Percentiles rank a stretch among this genome's conserved stretches.
Evolutionary conservation across 116 monocot species (phyloP).

Genomic region (Iris pallida): DNA sequence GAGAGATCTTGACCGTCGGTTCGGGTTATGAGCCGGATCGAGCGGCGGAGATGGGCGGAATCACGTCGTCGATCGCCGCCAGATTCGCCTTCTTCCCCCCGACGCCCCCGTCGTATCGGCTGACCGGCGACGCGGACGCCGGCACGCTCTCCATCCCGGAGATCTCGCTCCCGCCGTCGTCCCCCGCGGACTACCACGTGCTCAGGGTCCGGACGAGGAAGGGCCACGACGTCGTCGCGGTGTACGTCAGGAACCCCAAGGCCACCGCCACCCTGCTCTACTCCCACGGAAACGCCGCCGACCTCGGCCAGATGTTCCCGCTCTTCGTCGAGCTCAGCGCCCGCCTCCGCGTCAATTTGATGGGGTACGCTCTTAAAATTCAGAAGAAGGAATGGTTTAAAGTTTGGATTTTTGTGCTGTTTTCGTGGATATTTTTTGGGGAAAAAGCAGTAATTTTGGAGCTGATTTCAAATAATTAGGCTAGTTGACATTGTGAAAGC

Average conservation of each 20-base stretch:
- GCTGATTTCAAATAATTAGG: neutral
- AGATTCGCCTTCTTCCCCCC: slow-evolving; percentile 84
- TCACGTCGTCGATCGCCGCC: slow-evolving; percentile 83
- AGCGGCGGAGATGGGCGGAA: slow-evolving; percentile 58
- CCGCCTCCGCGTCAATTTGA: slow-evolving; percentile 65
- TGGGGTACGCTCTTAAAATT: slow-evolving; percentile 36
- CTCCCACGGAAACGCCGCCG: slow-evolving; percentile 61
- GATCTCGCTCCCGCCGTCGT: slow-evolving; percentile 28
- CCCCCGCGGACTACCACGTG: slow-evolving; percentile 42
- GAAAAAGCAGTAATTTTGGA: neutral
- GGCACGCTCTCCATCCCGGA: slow-evolving; percentile 56
- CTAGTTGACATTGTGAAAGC: neutral
- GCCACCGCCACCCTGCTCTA: slow-evolving; percentile 54
- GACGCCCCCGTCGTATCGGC: slow-evolving; percentile 69
- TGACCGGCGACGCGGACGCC: slow-evolving; percentile 26
- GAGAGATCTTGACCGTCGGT: too few relatives aligned
- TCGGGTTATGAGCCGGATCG: too few relatives aligned
- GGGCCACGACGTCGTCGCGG: slow-evolving; percentile 73
- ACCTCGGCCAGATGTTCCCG: slow-evolving; percentile 61
- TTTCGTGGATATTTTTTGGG: neutral
- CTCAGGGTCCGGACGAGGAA: slow-evolving; percentile 52
- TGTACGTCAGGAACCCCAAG: slow-evolving; percentile 40
- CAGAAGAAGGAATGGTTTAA: neutral
- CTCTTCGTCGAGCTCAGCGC: slow-evolving; percentile 72
- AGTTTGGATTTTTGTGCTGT: neutral